Percentiles rank a stretch among this genome's conserved stretches.
Evolutionary conservation across 352 stramenopile species (phyloP).

Genomic region (Phytophthora quininea): DNA sequence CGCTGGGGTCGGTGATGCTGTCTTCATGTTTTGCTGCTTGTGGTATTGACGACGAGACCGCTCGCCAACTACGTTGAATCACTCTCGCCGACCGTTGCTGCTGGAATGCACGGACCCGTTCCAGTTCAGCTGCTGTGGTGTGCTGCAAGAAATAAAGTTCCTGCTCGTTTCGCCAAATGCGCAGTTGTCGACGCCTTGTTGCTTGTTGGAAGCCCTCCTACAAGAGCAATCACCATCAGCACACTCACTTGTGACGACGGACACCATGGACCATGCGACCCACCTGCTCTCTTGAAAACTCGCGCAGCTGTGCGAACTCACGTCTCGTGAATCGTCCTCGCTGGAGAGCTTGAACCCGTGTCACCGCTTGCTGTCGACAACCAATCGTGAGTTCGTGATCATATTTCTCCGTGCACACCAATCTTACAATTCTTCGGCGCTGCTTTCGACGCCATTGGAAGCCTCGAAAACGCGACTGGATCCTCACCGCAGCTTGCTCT

Average conservation of each 20-base stretch:
- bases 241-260: background rate
- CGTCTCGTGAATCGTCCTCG: background rate
- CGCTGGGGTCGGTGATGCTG: constrained; percentile 9
- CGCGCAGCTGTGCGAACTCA: background rate
- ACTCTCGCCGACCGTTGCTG: constrained; percentile 36
- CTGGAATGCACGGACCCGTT: constrained; percentile 54
- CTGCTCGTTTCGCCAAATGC: constrained; percentile 70
- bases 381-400: constrained; percentile 3
- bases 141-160: constrained; percentile 71
- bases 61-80: constrained; percentile 59
- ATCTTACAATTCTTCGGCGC: constrained; percentile 33
- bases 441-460: constrained; percentile 38
- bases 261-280: background rate
- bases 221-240: constrained; percentile 6
- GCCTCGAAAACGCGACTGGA: constrained; percentile 65
- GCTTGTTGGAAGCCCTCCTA: constrained; percentile 52
- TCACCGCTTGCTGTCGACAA: constrained; percentile 49
- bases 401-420: too few species aligned
- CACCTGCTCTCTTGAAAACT: constrained; percentile 55
- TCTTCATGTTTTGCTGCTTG: background rate
- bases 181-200: constrained; percentile 48
- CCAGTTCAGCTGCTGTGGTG: constrained; percentile 53
- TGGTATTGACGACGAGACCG: background rate
- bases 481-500: constrained; percentile 54
- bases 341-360: constrained; percentile 59